Conservation (phyloP, 805 yeast species). For the Lachancea sp. region DNA sequence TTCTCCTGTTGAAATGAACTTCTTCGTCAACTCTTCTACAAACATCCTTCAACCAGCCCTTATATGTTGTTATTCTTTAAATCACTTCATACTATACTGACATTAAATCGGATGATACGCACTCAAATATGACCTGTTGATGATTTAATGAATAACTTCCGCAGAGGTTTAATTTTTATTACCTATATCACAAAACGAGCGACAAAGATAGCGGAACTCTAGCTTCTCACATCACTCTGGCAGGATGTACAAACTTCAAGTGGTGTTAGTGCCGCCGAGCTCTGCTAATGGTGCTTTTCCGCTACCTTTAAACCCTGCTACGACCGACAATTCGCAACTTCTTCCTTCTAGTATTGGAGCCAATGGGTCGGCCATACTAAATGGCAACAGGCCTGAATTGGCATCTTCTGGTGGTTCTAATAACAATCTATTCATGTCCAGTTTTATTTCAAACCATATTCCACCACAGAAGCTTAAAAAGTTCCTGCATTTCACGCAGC, state of each 20-base stretch:
- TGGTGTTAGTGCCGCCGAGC: slow-evolving; percentile 40
- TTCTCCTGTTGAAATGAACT: no score
- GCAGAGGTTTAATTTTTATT: not conserved
- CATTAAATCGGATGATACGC: no score
- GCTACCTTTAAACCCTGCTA: slow-evolving; percentile 16
- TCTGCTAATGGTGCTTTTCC: slow-evolving; percentile 22
- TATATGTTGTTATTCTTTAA: no score
- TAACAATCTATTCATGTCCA: slow-evolving; percentile 10
- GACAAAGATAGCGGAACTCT: not conserved
- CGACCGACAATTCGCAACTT: slow-evolving; percentile 23
- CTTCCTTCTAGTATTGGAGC: slow-evolving; percentile 14
- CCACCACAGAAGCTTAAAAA: slow-evolving; percentile 36
- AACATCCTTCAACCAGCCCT: no score
- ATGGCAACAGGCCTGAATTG: slow-evolving; percentile 5
- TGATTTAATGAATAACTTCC: no score
- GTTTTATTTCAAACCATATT: slow-evolving; percentile 21
- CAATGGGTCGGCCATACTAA: slow-evolving; percentile 6
- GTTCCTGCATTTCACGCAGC: slow-evolving; percentile 59
- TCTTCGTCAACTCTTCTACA: no score
- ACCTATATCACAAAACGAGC: not conserved
- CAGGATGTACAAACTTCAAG: slow-evolving; percentile 40
- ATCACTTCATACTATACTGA: no score
- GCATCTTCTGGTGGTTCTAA: slow-evolving; percentile 4
- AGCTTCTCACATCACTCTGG: not conserved
- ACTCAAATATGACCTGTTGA: no score